Base-by-base conservation (phyloP, 306 rosid species). In the Rosa chinensis region DNA sequence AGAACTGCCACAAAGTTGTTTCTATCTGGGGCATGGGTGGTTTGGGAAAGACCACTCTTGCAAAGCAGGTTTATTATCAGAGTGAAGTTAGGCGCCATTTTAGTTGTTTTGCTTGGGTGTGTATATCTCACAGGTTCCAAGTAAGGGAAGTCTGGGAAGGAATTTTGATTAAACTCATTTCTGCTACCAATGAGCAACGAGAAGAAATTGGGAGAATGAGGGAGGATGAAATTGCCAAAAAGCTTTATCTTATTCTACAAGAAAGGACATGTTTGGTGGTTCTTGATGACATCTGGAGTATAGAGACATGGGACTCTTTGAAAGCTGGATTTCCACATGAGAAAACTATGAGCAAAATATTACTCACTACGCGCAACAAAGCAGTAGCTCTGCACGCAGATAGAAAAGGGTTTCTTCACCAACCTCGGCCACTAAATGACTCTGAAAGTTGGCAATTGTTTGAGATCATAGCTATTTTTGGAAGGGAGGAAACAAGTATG, bases 401-500 rank as follows among this genome's bases (percentile, higher is more conserved):
- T 55, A 20, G 25, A 20, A 55, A 20, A 55, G 61, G 61, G 61
- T 55, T 55, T 8, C 21, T 55, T 55, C 61, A 55, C 61, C 61
- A 55, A 55, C 61, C 61, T 18, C 23, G 61, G 10, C 61, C 61
- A 20, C 61, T 55, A 20, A 55, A 20, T 55, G 61, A 55, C 20
- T 16, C 9, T 20, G 61, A 55, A 55, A 55, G 61, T 8, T 55
- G 61, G 61, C 21, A 55, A 55, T 55, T 55, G 61, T 55, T 55
- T 17, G 23, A 55, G 61, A 55, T 55, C 61, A 55, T 55, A 56
- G 63, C 63, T 56, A 56, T 56, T 56, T 56, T 56, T 56, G 32
- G 63, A 56, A 56, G 63, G 63, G 63, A n/a, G 32, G 32, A 56
- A 56, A 56, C 63, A 56, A n/a, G 63, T n/a, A 56, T 56, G 63